Evolutionary conservation across 1,284 basidiomycete genomes (phyloP).

Genomic region (Marasmius sp.): DNA sequence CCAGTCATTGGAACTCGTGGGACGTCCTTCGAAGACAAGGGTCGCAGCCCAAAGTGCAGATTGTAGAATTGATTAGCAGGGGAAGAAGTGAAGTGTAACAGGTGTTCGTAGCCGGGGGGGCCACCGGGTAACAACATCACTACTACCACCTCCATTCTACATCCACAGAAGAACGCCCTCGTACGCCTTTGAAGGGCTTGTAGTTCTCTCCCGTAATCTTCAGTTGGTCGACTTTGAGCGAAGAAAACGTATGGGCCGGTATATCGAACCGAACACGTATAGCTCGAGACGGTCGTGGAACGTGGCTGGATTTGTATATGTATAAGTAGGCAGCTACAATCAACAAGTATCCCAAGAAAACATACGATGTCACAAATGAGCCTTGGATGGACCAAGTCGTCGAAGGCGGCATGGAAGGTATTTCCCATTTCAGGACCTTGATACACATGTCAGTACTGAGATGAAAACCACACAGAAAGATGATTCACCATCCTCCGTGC

Average conservation of each 20-base stretch:
- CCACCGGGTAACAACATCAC: neutral
- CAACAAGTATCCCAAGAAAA: conserved; percentile 9
- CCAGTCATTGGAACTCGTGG: conserved; percentile 14
- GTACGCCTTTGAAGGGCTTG: conserved; percentile 85
- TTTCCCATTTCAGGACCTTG: conserved; percentile 72
- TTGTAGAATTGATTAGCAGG: neutral
- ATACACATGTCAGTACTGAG: conserved; percentile 3
- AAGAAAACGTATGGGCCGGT: conserved; percentile 73
- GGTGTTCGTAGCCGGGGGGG: neutral
- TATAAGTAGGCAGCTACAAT: neutral
- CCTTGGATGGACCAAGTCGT: conserved; percentile 76
- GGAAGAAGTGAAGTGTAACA: neutral
- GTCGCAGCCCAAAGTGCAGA: neutral
- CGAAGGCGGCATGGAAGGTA: conserved; percentile 66
- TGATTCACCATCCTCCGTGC: conserved; percentile 63
- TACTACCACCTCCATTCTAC: conserved; percentile 73
- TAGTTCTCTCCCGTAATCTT: conserved; percentile 78
- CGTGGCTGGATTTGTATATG: conserved; percentile 22
- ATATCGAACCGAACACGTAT: conserved; percentile 75
- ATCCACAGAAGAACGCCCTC: conserved; percentile 59
- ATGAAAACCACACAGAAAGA: no score
- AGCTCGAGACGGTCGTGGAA: conserved; percentile 62
- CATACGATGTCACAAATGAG: conserved; percentile 70
- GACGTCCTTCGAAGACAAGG: neutral
- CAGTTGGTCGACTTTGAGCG: conserved; percentile 83